Evolutionary conservation across 2,329 filamentous ascomycete species (phyloP).

Genomic region (Amylocarpus encephaloides): DNA sequence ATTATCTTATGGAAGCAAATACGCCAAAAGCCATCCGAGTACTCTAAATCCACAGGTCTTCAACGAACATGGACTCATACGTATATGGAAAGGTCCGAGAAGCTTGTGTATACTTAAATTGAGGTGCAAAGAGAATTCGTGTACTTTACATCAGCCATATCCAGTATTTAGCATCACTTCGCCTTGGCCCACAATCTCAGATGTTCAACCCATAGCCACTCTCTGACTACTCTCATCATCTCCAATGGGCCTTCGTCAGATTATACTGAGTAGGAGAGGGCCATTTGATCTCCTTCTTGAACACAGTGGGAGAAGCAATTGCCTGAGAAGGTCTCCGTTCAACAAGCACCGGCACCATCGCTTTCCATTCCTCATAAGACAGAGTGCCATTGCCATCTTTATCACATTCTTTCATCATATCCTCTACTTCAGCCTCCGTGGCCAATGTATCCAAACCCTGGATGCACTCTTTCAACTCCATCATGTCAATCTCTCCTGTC

Average conservation of each 20-base stretch:
- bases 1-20: too few species aligned
- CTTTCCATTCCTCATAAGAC: constrained; percentile 2
- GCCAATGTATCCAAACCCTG: constrained; percentile 5
- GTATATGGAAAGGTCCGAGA: too few species aligned
- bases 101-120: too few species aligned
- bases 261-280: background rate
- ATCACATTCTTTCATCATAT: constrained; percentile 2
- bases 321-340: background rate
- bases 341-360: background rate
- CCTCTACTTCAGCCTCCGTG: constrained; percentile 1
- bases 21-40: too few species aligned
- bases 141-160: too few species aligned
- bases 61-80: too few species aligned
- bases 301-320: background rate
- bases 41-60: too few species aligned
- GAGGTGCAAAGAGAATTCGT: too few species aligned
- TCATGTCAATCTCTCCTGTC: constrained; percentile 7
- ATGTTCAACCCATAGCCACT: background rate
- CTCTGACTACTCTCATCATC: too few species aligned
- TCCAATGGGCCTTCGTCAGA: background rate
- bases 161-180: too few species aligned
- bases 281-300: background rate
- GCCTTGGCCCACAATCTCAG: too few species aligned
- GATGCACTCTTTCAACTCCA: constrained; percentile 10
- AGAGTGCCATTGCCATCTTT: background rate